phyloP scores from a whole-genome alignment of 1,284 basidiomycete genomes.

The Boletellus deceptivus region DNA sequence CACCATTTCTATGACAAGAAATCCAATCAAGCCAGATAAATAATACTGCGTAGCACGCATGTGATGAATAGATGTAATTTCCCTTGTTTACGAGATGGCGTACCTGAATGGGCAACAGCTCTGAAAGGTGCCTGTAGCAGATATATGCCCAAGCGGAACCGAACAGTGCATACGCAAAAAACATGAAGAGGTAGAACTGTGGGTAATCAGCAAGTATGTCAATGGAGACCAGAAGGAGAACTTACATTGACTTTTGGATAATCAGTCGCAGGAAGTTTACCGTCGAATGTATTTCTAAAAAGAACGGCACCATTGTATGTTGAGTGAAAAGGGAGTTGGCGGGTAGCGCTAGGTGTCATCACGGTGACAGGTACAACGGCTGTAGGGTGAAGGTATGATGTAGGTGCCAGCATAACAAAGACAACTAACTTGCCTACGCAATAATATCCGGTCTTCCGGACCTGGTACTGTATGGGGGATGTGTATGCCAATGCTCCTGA shows the following conservation, averaged over 20 bases:
- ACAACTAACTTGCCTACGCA: conserved; percentile 74
- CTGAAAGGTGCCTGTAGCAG: conserved; percentile 79
- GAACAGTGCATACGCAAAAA: conserved; percentile 70
- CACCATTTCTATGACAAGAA: conserved; percentile 93
- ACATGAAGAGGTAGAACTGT: conserved; percentile 88
- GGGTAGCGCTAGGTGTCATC: conserved; percentile 31
- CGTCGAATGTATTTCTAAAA: conserved; percentile 89
- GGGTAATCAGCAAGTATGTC: conserved; percentile 1
- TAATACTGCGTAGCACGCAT: conserved; percentile 65
- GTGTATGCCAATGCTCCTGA: conserved; percentile 51
- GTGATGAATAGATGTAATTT: conserved; percentile 4
- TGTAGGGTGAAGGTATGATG: conserved; percentile 31
- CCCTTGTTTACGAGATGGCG: conserved; percentile 17
- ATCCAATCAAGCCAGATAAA: conserved; percentile 85
- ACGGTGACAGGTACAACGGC: conserved; percentile 86
- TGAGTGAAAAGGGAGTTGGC: conserved; percentile 62
- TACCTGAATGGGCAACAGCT: conserved; percentile 85
- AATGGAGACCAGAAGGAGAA: conserved; percentile 11
- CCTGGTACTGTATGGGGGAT: conserved; percentile 72
- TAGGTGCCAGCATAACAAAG: conserved; percentile 1
- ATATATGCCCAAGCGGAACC: conserved; percentile 81
- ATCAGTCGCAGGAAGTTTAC: conserved; percentile 88
- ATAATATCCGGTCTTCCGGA: conserved; percentile 92
- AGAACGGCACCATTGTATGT: conserved; percentile 78
- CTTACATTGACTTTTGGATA: conserved; percentile 97